Conservation (phyloP, 2,329 filamentous ascomycete genomes). For the Fusarium sp. region DNA sequence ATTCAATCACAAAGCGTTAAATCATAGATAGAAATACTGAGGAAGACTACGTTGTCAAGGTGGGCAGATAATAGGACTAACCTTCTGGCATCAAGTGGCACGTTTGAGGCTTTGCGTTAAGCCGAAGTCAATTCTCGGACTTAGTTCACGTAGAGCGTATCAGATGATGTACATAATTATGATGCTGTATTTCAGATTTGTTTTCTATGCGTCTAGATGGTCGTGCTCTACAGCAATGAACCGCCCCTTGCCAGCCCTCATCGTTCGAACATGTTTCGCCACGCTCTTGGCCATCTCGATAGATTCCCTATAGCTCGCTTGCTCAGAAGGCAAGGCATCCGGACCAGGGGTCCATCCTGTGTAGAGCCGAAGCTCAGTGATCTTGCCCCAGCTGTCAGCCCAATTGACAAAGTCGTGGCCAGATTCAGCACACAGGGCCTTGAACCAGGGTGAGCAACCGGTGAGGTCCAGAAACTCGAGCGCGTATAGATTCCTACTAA, state of each 20-base stretch:
- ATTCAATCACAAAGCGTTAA: constrained; percentile 51
- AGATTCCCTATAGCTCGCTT: constrained; percentile 50
- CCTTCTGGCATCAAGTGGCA: constrained; percentile 9
- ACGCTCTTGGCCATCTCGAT: constrained; percentile 54
- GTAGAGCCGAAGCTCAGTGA: constrained; percentile 58
- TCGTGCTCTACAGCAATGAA: constrained; percentile 63
- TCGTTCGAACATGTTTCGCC: constrained; percentile 60
- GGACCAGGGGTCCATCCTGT: constrained; percentile 57
- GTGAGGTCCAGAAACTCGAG: constrained; percentile 72
- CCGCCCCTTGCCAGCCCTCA: constrained; percentile 61
- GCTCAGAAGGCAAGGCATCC: constrained; percentile 50
- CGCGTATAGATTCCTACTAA: constrained; percentile 66
- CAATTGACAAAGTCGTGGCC: constrained; percentile 66
- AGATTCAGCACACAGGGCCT: constrained; percentile 57
- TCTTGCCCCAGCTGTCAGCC: constrained; percentile 65
- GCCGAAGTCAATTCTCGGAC: constrained; percentile 39
- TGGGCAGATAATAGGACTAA: no score
- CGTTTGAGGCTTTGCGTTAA: constrained; percentile 41
- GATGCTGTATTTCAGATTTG: not conserved
- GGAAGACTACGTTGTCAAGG: constrained; percentile 22
- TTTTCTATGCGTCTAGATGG: constrained; percentile 31
- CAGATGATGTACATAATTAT: not conserved
- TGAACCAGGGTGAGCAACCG: constrained; percentile 68
- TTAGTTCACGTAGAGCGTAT: not conserved
- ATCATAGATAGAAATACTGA: constrained; percentile 58